Percentiles rank a stretch among this genome's conserved stretches.
phyloP scores from a whole-genome alignment of 306 rosid genomes.

The Pachyrhizus erosus region DNA sequence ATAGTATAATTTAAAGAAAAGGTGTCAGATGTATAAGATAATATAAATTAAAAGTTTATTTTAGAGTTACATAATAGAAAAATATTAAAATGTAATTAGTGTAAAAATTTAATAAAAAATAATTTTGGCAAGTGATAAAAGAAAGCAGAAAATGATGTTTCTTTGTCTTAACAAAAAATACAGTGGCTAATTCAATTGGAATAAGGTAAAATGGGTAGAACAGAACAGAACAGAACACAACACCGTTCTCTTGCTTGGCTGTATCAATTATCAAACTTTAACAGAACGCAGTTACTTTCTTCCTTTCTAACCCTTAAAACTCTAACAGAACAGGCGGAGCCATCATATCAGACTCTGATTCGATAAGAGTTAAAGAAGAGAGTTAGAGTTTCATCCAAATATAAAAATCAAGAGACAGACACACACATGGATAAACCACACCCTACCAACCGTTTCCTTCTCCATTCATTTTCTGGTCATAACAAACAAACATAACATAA shows the following conservation, averaged over 20 bases:
- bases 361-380: neutral
- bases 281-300: neutral
- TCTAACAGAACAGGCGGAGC: neutral
- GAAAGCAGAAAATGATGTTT: too few relatives aligned
- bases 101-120: too few relatives aligned
- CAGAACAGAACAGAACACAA: too few relatives aligned
- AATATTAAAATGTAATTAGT: too few relatives aligned
- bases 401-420: neutral
- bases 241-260: neutral
- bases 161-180: neutral
- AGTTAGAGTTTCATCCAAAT: neutral
- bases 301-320: neutral
- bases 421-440: conserved; percentile 43
- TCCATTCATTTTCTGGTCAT: conserved; percentile 27
- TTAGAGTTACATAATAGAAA: too few relatives aligned
- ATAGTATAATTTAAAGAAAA: too few relatives aligned
- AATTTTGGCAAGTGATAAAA: too few relatives aligned
- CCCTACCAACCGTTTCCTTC: conserved; percentile 26
- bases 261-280: neutral
- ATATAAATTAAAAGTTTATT: too few relatives aligned
- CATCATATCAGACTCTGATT: neutral
- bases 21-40: too few relatives aligned
- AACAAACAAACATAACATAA: conserved; percentile 25
- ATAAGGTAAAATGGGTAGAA: neutral
- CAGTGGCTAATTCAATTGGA: neutral